A percentile compares a stretch with the other conserved stretches of the same genome.
Conservation (phyloP, 2,329 filamentous ascomycete species). For the Fonsecaea multimorphosa region DNA sequence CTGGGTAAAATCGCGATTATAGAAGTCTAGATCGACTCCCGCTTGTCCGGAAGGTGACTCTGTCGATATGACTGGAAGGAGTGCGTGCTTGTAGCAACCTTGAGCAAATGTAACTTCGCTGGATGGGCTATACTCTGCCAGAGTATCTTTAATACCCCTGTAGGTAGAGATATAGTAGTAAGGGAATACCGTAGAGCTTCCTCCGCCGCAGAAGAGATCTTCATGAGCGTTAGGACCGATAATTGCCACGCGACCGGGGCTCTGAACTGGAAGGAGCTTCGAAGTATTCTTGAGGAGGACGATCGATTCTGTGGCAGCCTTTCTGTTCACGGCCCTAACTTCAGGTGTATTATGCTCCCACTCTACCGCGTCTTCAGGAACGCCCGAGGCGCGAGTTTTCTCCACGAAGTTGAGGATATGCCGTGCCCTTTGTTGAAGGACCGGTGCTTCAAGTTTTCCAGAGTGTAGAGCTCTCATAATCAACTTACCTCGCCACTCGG, state of each 20-base stretch:
- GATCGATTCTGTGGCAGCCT: conserved; percentile 70
- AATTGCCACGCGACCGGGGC: conserved; percentile 41
- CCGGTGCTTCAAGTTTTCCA: conserved; percentile 42
- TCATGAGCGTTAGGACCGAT: conserved; percentile 61
- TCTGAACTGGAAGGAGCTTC: conserved; percentile 62
- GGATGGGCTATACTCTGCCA: conserved; percentile 2
- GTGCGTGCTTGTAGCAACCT: conserved; percentile 3
- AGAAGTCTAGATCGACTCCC: neutral
- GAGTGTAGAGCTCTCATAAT: conserved; percentile 40
- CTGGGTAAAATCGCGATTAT: conserved; percentile 2
- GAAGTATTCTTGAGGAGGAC: conserved; percentile 76
- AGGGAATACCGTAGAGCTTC: conserved; percentile 49
- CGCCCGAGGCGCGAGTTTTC: conserved; percentile 28
- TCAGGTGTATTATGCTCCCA: conserved; percentile 48
- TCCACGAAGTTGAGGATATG: conserved; percentile 46
- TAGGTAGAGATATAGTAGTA: conserved; percentile 4
- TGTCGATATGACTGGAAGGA: neutral
- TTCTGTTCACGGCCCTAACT: conserved; percentile 68
- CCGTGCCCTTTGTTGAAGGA: conserved; percentile 42
- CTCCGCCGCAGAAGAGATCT: conserved; percentile 62
- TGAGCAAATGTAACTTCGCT: conserved; percentile 5
- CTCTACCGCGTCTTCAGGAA: conserved; percentile 3
- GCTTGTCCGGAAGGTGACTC: neutral
- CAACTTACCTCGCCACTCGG: conserved; percentile 45
- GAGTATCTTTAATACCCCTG: neutral